Evolutionary conservation across 2,329 filamentous ascomycete species (phyloP), one percentile per base, ranked within the genome.

Genomic region (Aspergillus sp.): DNA sequence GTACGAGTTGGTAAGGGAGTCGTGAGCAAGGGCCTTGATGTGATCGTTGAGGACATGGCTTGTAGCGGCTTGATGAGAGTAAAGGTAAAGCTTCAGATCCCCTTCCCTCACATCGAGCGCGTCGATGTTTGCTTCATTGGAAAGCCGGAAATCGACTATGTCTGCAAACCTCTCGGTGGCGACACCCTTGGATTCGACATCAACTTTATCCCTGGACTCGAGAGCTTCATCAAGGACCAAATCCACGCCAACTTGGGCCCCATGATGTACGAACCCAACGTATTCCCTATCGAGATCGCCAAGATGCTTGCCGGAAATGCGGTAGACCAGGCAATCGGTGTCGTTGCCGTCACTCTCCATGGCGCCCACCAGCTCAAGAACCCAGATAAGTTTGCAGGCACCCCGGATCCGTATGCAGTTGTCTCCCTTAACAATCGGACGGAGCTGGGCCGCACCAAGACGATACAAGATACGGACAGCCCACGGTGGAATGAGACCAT

Each of bases 261-360:
- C 0, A 98, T 99, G 90, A 97, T 99, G 92, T 99, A 99, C 74
- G 89, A 88, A 43, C 95, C 95, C 8, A 97, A 99, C 70, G 93
- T 98, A 54, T 99, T 99, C 83, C 95, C 95, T 17, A 95, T 99
- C 68, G 95, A 99, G 74, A 92, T 99, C 60, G 95, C 95, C 69
- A 98, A 99, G 84, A 95, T 99, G 92, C 84, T 99, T 66, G 91
- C 94, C 48, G 95, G 95, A 62, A 94, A 91, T 61, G 89, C 95
- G 0, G 91, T 99, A 54, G 96, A 99, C 75, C 92, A 97, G 79
- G 95, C 95, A 11, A 92, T 99, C 71, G 95, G 95, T 75, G 93
- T 99, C 8, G 79, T 99, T 57, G 94, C 94, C 25, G 83, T 99
- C 64, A 97, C 93, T 7, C 85, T 99, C 64, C 92, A 99, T 75